These are phyloP conservation scores for Artemisia annua DNA, from an alignment of 129 eudicot species.

Conservation along the genomic window DNA sequence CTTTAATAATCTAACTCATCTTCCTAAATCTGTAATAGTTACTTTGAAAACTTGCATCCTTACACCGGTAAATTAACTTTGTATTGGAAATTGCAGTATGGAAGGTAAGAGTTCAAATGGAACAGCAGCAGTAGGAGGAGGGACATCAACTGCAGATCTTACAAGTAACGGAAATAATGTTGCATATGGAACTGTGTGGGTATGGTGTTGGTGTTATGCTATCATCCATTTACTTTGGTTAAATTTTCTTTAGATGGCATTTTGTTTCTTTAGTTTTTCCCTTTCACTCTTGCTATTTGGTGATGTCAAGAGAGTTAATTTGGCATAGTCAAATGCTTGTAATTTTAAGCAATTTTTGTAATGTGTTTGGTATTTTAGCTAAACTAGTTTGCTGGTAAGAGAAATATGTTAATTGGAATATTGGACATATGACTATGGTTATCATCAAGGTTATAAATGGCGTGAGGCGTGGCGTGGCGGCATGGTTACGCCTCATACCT, in stretches of 20 bases:
- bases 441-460: too few species aligned
- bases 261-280: constrained; percentile 8
- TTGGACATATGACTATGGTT: not conserved
- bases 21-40: not conserved
- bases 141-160: constrained; percentile 39
- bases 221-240: constrained; percentile 14
- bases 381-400: not conserved
- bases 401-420: not conserved
- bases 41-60: not conserved
- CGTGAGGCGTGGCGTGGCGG: too few species aligned
- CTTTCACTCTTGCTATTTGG: not conserved
- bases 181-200: constrained; percentile 23
- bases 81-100: constrained; percentile 29
- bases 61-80: not conserved
- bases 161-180: constrained; percentile 32
- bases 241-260: constrained; percentile 18
- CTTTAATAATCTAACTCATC: not conserved
- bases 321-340: too few species aligned
- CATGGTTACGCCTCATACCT: too few species aligned
- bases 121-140: constrained; percentile 22
- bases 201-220: constrained; percentile 14
- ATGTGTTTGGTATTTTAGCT: not conserved
- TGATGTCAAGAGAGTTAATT: constrained; percentile 6
- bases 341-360: constrained; percentile 11
- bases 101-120: constrained; percentile 36